Evolutionary conservation across 768 basidiomycete species (phyloP), one percentile per base, ranked within the genome.

Genomic region (Paxillus involutus): DNA sequence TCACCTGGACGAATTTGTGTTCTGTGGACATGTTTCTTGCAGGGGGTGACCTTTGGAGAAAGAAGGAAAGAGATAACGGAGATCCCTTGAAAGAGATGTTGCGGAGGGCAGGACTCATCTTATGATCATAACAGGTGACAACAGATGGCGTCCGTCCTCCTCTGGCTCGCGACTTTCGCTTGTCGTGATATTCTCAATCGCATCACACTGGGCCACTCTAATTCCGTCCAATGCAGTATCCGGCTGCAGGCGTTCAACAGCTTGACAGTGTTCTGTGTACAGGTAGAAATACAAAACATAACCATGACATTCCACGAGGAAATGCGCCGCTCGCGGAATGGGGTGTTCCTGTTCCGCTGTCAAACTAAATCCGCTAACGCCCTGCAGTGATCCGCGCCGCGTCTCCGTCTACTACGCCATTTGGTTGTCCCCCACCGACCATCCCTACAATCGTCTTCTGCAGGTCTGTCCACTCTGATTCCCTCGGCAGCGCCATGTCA

Each of bases 401-500:
- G 2, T 71, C 70, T 40, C 61, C 66, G 6, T 60, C 73, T 2
- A 45, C 65, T 1, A 59, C 55, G n/a, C 75, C 78, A 43, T 71
- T 76, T 44, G 66, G 47, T 45, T 75, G 73, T 7, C 69, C 83
- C 37, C 83, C 84, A 12, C 80, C 80, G 17, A 62, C 63, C 59
- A 95, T 80, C 2, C 86, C 86, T 17, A 88, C 81, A 10, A 98
- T 67, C 9, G 87, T 90, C 77, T 89, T 89, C 70, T 96, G 92
- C 77, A 98, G 71, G 58, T 97, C 93, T 3, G 84, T 82, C 96
- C 96, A 98, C 71, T 98, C 96, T 6, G 83, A 80, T 71, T 98
- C 96, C 53, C 91, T 75, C 1, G 95, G 91, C 21, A 90, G 78
- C 0, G 85, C 89, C 79, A 91, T 85, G 63, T 98, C 94, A 11